Conservation (phyloP, 1,284 basidiomycete species). For the Tetrapyrgos nigripes region DNA sequence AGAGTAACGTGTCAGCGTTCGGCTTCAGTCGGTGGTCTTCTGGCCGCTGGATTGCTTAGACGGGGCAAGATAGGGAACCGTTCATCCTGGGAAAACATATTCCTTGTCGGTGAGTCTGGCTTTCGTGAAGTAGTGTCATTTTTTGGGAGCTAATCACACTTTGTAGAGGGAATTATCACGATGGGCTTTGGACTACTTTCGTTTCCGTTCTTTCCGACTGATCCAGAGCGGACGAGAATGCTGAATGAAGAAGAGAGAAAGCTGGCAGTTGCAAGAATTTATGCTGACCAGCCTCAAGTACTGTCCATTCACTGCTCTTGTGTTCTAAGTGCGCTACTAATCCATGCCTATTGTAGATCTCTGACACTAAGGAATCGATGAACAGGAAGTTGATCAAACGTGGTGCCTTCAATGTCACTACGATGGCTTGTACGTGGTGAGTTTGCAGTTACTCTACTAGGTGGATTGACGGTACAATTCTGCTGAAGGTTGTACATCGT, state of each 20-base stretch:
- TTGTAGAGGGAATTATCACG: slow-evolving; percentile 14
- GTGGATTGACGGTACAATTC: background rate
- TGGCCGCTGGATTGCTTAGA: slow-evolving; percentile 25
- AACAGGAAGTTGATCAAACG: slow-evolving; percentile 15
- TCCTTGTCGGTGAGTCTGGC: slow-evolving; percentile 24
- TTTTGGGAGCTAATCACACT: background rate
- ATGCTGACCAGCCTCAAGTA: slow-evolving; percentile 42
- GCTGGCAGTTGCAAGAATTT: slow-evolving; percentile 42
- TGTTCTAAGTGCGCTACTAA: slow-evolving; percentile 16
- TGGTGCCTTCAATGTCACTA: slow-evolving; percentile 14
- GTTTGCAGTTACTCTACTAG: background rate
- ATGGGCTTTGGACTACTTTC: slow-evolving; percentile 11
- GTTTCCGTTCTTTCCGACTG: slow-evolving; percentile 12
- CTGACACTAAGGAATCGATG: slow-evolving; percentile 16
- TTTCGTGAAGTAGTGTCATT: background rate
- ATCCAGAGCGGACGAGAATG: slow-evolving; percentile 35
- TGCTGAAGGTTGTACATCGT: slow-evolving; percentile 13
- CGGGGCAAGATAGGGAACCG: slow-evolving; percentile 21
- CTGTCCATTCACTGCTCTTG: slow-evolving; percentile 31
- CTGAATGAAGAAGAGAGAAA: slow-evolving; percentile 39
- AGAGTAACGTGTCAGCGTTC: background rate
- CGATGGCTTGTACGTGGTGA: slow-evolving; percentile 12
- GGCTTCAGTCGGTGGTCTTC: slow-evolving; percentile 22
- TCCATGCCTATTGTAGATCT: slow-evolving; percentile 13
- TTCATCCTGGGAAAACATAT: slow-evolving; percentile 29